phyloP scores from a whole-genome alignment of 208 protist species.

The Plasmodiophora brassicae region DNA sequence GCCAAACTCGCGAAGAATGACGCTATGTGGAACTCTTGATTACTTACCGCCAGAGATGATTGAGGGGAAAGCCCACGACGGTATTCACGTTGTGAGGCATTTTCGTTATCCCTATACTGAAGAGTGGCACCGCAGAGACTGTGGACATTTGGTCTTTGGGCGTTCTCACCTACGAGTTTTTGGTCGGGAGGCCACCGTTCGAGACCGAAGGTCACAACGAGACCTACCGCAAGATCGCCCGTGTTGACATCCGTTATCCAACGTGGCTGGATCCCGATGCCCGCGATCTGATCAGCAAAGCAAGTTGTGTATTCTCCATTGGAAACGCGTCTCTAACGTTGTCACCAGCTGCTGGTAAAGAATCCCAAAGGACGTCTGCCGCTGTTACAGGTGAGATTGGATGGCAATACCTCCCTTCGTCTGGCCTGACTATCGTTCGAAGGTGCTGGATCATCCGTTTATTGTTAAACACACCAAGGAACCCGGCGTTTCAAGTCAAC shows the following conservation, averaged over 20 bases:
- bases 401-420: not conserved
- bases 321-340: not conserved
- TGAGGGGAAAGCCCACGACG: slow-evolving; percentile 50
- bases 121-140: not conserved
- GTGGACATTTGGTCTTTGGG: slow-evolving; percentile 46
- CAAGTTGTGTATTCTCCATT: not conserved
- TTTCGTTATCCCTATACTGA: not conserved
- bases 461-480: slow-evolving; percentile 34
- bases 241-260: slow-evolving; percentile 48
- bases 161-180: slow-evolving; percentile 45
- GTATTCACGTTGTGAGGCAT: not conserved
- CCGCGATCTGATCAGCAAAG: slow-evolving; percentile 45
- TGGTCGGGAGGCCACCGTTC: slow-evolving; percentile 54
- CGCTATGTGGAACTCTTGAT: slow-evolving; percentile 94
- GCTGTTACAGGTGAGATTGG: not conserved
- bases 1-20: slow-evolving; percentile 76
- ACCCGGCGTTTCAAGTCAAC: too few relatives aligned
- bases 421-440: not conserved
- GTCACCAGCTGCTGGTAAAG: slow-evolving; percentile 37
- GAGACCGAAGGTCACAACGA: slow-evolving; percentile 40
- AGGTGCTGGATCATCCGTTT: slow-evolving; percentile 35
- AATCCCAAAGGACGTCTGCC: slow-evolving; percentile 36
- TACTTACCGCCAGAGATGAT: slow-evolving; percentile 95
- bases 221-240: slow-evolving; percentile 38
- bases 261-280: slow-evolving; percentile 38